Percentiles rank a stretch among this genome's conserved stretches.
These are phyloP conservation scores for Boletus insuetus DNA, from an alignment of 768 basidiomycete genomes.

Conservation along the genomic window DNA sequence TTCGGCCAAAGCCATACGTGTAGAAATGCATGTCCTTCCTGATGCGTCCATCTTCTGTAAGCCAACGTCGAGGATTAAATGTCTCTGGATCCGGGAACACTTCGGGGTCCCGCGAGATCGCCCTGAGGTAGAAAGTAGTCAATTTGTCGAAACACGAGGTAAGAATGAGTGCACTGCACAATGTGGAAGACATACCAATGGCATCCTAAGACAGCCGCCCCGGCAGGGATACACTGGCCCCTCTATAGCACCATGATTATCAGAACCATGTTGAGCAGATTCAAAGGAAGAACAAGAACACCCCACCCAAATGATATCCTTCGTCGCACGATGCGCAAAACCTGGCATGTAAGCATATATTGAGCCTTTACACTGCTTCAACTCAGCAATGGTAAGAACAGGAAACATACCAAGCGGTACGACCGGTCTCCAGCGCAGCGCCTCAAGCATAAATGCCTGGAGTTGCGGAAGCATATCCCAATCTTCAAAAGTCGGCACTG, in stretches of 20 bases:
- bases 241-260: neutral
- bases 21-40: conserved; percentile 1
- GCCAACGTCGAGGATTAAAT: conserved; percentile 10
- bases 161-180: neutral
- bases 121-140: conserved; percentile 1
- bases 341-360: conserved; percentile 27
- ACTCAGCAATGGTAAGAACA: neutral
- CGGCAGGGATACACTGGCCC: conserved; percentile 11
- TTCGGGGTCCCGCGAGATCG: conserved; percentile 10
- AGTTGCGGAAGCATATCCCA: conserved; percentile 31
- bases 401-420: conserved; percentile 26
- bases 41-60: neutral
- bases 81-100: conserved; percentile 14
- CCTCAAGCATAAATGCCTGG: conserved; percentile 34
- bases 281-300: neutral
- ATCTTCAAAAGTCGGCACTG: conserved; percentile 38
- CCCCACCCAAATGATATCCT: conserved; percentile 58
- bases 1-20: neutral
- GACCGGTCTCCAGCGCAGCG: conserved; percentile 35
- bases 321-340: conserved; percentile 58
- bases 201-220: conserved; percentile 11
- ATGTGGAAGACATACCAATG: conserved; percentile 7
- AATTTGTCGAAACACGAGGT: neutral
- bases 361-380: neutral
- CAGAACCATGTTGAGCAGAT: no score